phyloP scores from a whole-genome alignment of 2,329 filamentous ascomycete species.

The Sphaerulina vaccinii region DNA sequence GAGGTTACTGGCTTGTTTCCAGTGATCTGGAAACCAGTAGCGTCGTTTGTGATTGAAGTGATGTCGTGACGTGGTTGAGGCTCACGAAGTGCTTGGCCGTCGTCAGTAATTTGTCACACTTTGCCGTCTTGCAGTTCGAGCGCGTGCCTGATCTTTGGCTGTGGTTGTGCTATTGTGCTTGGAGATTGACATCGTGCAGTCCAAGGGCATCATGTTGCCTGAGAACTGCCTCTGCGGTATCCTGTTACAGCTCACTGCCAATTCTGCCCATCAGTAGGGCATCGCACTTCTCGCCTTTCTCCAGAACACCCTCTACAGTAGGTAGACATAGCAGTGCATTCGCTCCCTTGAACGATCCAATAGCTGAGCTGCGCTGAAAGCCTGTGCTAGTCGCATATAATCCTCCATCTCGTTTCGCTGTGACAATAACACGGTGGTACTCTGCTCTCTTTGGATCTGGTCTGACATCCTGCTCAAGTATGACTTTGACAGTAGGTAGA shows the following conservation, averaged over 20 bases:
- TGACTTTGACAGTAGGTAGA: slow-evolving; percentile 69
- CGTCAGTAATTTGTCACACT: not conserved
- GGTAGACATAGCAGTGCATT: slow-evolving; percentile 83
- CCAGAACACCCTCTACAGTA: slow-evolving; percentile 60
- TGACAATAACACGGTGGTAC: slow-evolving; percentile 82
- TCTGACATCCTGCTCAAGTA: slow-evolving; percentile 68
- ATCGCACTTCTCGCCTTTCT: slow-evolving; percentile 69
- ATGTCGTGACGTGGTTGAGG: not conserved
- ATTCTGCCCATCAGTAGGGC: slow-evolving; percentile 73
- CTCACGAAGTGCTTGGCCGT: not conserved
- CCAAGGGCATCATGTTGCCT: too few species aligned
- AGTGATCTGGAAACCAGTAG: too few species aligned
- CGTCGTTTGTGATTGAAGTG: not conserved
- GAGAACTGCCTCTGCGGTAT: too few species aligned
- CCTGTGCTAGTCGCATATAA: slow-evolving; percentile 80
- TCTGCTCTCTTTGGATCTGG: slow-evolving; percentile 77
- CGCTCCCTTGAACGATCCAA: slow-evolving; percentile 83
- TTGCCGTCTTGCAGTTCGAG: too few species aligned
- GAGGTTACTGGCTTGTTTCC: too few species aligned
- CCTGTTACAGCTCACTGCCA: slow-evolving; percentile 36
- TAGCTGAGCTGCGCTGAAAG: slow-evolving; percentile 81
- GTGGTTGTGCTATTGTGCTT: too few species aligned
- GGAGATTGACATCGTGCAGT: too few species aligned
- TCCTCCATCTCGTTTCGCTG: slow-evolving; percentile 60
- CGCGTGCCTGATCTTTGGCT: too few species aligned